Percentiles rank a stretch among this genome's conserved stretches.
These are phyloP conservation scores for Eruca vesicaria DNA, from an alignment of 441 rosid species.

Conservation along the genomic window DNA sequence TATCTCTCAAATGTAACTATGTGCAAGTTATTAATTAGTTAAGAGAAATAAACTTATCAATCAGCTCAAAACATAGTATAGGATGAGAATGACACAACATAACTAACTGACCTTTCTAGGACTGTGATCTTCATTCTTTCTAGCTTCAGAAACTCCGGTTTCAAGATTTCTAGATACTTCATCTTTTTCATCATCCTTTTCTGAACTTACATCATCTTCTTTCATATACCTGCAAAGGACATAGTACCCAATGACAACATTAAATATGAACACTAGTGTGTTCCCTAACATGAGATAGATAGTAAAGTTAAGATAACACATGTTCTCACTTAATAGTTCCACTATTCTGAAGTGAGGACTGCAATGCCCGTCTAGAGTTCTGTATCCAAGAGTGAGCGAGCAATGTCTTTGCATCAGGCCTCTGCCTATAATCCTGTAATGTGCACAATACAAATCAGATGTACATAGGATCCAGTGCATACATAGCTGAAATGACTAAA, in stretches of 20 bases:
- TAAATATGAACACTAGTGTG: too few species aligned
- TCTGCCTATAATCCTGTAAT: constrained; percentile 83
- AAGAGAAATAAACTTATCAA: constrained; percentile 3
- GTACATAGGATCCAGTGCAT: too few species aligned
- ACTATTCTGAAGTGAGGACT: constrained; percentile 74
- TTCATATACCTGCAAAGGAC: too few species aligned
- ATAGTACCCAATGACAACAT: too few species aligned
- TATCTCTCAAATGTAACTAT: constrained; percentile 39
- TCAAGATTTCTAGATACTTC: too few species aligned
- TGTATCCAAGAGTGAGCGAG: constrained; percentile 97
- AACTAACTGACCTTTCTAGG: constrained; percentile 63
- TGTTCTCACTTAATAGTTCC: constrained; percentile 56
- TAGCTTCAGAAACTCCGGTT: too few species aligned
- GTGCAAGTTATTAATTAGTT: constrained; percentile 22
- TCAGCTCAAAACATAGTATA: constrained; percentile 7
- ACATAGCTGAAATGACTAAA: background rate
- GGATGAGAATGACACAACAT: constrained; percentile 1
- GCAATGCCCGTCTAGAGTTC: constrained; percentile 76
- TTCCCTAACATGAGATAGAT: too few species aligned
- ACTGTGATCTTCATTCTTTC: constrained; percentile 63
- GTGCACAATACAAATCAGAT: constrained; percentile 14
- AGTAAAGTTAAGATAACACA: too few species aligned
- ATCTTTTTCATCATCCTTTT: too few species aligned
- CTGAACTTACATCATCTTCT: too few species aligned
- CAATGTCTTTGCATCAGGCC: constrained; percentile 94